Conservation (phyloP, 306 rosid species). For the Psophocarpus tetragonolobus region DNA sequence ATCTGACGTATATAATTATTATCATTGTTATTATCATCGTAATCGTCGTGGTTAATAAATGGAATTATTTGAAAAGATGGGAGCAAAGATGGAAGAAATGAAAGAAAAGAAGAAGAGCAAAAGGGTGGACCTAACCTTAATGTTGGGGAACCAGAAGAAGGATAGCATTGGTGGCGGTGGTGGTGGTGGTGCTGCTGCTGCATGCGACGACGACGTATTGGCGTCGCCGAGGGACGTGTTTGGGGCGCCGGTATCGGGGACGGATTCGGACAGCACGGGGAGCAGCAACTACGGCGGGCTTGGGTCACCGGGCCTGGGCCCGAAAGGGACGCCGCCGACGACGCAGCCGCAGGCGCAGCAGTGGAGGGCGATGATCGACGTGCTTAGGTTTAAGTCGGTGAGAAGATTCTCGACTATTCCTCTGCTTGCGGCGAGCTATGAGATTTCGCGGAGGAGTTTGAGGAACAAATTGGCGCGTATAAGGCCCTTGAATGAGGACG, state of each 20-base stretch:
- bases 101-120: conserved; percentile 30
- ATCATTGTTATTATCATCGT: too few relatives aligned
- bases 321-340: not conserved
- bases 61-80: conserved; percentile 31
- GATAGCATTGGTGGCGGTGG: too few relatives aligned
- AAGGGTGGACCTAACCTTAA: conserved; percentile 1
- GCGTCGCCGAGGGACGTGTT: conserved; percentile 70
- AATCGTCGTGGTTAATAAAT: too few relatives aligned
- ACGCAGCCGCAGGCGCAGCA: conserved; percentile 33
- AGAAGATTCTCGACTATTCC: conserved; percentile 67
- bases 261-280: conserved; percentile 53
- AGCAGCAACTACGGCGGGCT: conserved; percentile 33
- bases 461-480: conserved; percentile 58
- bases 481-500: conserved; percentile 28
- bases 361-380: conserved; percentile 60
- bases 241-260: conserved; percentile 49
- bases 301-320: not conserved
- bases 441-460: conserved; percentile 49
- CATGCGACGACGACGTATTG: conserved; percentile 36
- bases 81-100: conserved; percentile 14
- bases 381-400: conserved; percentile 55
- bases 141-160: not conserved
- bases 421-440: conserved; percentile 45
- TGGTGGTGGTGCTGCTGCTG: too few relatives aligned
- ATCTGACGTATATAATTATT: too few relatives aligned